Conservation (phyloP, 495 filamentous ascomycete genomes). For the Xylaria sp. region DNA sequence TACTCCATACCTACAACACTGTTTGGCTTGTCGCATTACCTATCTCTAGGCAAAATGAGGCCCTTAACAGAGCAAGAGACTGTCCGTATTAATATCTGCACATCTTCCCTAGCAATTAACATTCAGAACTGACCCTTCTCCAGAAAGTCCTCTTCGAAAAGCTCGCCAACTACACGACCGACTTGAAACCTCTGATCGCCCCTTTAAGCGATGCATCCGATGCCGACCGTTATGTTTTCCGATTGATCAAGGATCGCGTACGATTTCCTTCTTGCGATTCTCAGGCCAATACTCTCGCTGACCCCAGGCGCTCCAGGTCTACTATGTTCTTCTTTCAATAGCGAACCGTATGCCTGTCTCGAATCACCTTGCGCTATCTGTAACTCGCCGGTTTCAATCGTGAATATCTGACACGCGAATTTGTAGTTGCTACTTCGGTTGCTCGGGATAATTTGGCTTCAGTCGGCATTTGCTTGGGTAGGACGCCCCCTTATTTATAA, state of each 20-base stretch:
- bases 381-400: background rate
- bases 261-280: background rate
- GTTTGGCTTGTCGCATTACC: background rate
- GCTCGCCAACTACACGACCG: conserved; percentile 76
- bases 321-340: conserved; percentile 84
- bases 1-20: conserved; percentile 9
- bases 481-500: background rate
- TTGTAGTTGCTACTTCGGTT: conserved; percentile 73
- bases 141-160: conserved; percentile 75
- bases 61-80: conserved; percentile 77
- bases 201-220: conserved; percentile 54
- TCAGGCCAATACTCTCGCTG: background rate
- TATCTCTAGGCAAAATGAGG: conserved; percentile 61
- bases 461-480: conserved; percentile 81
- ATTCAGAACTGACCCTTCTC: background rate
- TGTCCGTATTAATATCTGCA: background rate
- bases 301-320: conserved; percentile 56
- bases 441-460: conserved; percentile 79
- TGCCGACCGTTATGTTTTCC: conserved; percentile 82
- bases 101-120: background rate
- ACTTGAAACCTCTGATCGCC: conserved; percentile 27
- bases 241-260: conserved; percentile 71
- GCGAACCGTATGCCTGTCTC: conserved; percentile 63
- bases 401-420: background rate
- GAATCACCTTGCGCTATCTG: background rate